Evolutionary conservation across 306 rosid species (phyloP).

Genomic region (Cucurbita pepo): DNA sequence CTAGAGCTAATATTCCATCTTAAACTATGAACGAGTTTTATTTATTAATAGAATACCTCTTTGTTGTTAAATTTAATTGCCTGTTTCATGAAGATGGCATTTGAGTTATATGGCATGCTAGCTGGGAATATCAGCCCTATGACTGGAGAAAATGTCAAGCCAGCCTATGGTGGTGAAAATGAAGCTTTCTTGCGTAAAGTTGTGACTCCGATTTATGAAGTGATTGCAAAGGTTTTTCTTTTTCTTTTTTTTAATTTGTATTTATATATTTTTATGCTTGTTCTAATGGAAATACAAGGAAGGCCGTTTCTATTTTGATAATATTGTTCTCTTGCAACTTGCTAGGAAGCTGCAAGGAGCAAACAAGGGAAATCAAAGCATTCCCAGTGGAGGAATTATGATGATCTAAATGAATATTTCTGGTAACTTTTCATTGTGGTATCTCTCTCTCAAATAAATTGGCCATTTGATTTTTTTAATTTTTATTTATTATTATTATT

Average conservation of each 20-base stretch:
- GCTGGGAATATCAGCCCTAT: conserved; percentile 96
- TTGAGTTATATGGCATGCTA: conserved; percentile 95
- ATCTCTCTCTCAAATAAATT: not conserved
- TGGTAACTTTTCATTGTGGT: conserved; percentile 33
- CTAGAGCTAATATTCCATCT: not conserved
- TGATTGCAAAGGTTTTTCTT: conserved; percentile 73
- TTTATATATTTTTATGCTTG: not conserved
- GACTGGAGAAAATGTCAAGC: conserved; percentile 95
- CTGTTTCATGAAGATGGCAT: conserved; percentile 66
- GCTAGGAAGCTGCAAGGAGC: conserved; percentile 71
- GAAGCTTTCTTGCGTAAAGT: conserved; percentile 82
- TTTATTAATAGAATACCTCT: not conserved
- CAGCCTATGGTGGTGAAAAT: conserved; percentile 96
- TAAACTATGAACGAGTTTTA: not conserved
- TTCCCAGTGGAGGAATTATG: conserved; percentile 99
- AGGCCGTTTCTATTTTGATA: not conserved
- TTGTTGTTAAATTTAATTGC: conserved; percentile 9
- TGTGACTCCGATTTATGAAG: conserved; percentile 85
- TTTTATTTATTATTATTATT: no score
- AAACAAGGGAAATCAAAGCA: conserved; percentile 85
- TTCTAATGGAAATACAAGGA: not conserved
- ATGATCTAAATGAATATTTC: conserved; percentile 90
- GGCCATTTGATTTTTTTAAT: not conserved
- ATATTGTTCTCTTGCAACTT: not conserved
- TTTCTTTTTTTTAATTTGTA: not conserved